These are phyloP conservation scores for Yarrowia sp. DNA, from an alignment of 805 yeast genomes.

Conservation along the genomic window DNA sequence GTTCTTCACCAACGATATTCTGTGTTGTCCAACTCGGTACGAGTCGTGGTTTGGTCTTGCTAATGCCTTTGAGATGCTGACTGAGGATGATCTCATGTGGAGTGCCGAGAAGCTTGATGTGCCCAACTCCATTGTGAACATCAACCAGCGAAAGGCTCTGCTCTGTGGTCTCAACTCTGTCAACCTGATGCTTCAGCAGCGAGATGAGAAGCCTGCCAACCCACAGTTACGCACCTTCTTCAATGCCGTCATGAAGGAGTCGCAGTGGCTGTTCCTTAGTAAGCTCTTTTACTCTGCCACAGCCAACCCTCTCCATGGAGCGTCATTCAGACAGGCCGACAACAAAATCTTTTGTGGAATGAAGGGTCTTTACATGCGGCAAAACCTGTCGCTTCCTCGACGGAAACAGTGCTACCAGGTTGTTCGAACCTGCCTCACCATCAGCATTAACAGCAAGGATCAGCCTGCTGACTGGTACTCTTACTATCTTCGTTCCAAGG, in stretches of 20 bases:
- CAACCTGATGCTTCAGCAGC: slow-evolving; percentile 39
- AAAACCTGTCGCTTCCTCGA: slow-evolving; percentile 24
- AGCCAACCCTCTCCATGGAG: slow-evolving; percentile 41
- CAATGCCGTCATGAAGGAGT: slow-evolving; percentile 32
- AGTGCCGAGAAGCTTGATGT: slow-evolving; percentile 75
- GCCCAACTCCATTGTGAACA: slow-evolving; percentile 44
- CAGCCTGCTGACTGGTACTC: slow-evolving; percentile 57
- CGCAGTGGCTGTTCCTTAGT: slow-evolving; percentile 55
- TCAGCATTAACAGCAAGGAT: slow-evolving; percentile 47
- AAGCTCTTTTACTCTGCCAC: slow-evolving; percentile 48
- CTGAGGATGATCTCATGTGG: slow-evolving; percentile 91
- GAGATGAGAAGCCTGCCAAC: neutral
- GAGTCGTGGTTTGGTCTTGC: slow-evolving; percentile 89
- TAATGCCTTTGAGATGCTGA: slow-evolving; percentile 69
- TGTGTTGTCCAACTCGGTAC: slow-evolving; percentile 60
- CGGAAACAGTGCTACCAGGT: slow-evolving; percentile 37
- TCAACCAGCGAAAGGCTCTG: slow-evolving; percentile 65
- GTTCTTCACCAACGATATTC: slow-evolving; percentile 61
- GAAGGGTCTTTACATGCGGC: slow-evolving; percentile 31
- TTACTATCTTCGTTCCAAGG: slow-evolving; percentile 56
- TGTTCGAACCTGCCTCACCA: slow-evolving; percentile 41
- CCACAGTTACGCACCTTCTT: slow-evolving; percentile 1
- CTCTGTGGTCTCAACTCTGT: slow-evolving; percentile 74
- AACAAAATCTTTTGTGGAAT: slow-evolving; percentile 37
- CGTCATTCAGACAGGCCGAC: slow-evolving; percentile 55